Evolutionary conservation across 139 green algal genomes (phyloP), one percentile per base, ranked within the genome.

Genomic region (Chlamydomonas sphaeroides): DNA sequence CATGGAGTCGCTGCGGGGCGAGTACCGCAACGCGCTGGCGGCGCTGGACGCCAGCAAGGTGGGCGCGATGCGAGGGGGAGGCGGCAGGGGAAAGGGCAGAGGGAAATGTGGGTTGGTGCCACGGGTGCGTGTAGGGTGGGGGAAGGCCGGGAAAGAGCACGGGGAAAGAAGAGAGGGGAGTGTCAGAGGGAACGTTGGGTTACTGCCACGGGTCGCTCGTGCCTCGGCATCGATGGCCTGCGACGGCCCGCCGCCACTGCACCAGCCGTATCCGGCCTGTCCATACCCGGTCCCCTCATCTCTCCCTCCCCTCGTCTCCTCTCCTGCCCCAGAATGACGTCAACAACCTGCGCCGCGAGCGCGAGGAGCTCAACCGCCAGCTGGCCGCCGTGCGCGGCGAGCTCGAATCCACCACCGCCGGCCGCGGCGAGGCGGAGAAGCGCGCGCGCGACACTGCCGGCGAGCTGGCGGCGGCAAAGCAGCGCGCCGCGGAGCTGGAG

Each of bases 361-460:
- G 69, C n/a, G 68, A 85, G 4, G 66, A 57, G 15, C 35, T 85
- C 42, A 48, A 71, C 32, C 68, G 63, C 32, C 77, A 78, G 68
- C 49, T 88, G 61, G 69, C 53, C 33, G 49, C 48, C 2, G 41
- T 79, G 38, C 75, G 59, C 11, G 23, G 28, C 26, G 42, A 72
- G 32, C 63, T 82, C 42, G 75, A 36, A 32, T 51, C 45, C 45
- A 10, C 45, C 10, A 10, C 10, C 51, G 17, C 51, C 51, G 56
- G 56, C 56, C 56, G 56, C 56, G 56, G 23, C 56, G 56, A 72
- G 3, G 61, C 75, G 42, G 75, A 82, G 75, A 42, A 42, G 23
- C 42, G 42, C 23, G 75, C 62, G 1, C n/a, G n/a, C 18, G 75
- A 82, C 0, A 38, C 32, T 1, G 42, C 62, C 1, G 75, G 26